A percentile compares a stretch with the other conserved stretches of the same genome.
phyloP scores from a whole-genome alignment of 2,329 filamentous ascomycete genomes.

The Colletotrichum coccodes region DNA sequence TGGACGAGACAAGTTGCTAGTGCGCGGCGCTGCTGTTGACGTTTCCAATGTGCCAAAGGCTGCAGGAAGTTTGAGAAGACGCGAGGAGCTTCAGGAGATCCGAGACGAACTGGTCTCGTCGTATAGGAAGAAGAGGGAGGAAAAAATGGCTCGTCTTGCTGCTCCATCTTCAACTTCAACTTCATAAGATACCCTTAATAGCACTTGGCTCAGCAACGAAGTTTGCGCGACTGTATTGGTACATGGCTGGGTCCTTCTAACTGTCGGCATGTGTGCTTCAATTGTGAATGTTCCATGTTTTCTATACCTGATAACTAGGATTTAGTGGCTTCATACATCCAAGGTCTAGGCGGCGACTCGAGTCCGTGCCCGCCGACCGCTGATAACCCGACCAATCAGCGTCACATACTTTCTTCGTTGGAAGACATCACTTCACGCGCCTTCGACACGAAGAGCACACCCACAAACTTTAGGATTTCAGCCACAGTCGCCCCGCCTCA shows the following conservation, averaged over 20 bases:
- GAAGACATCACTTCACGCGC: too few species aligned
- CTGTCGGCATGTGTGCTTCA: neutral
- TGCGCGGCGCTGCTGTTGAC: slow-evolving; percentile 44
- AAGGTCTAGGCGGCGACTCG: neutral
- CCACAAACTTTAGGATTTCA: neutral
- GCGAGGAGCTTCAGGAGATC: slow-evolving; percentile 49
- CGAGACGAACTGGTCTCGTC: slow-evolving; percentile 49
- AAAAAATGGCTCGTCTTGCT: slow-evolving; percentile 15
- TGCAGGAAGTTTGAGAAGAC: slow-evolving; percentile 49
- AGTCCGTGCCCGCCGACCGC: neutral
- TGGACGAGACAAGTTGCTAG: slow-evolving; percentile 44
- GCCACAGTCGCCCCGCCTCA: neutral
- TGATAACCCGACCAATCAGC: neutral
- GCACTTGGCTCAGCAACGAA: neutral
- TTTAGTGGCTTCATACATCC: neutral
- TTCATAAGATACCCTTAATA: slow-evolving; percentile 7
- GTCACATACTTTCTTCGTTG: neutral
- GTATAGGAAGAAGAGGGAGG: slow-evolving; percentile 49
- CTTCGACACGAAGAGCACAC: too few species aligned
- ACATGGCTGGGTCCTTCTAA: neutral
- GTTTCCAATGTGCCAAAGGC: slow-evolving; percentile 50
- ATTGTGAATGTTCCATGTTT: neutral
- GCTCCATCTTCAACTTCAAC: neutral
- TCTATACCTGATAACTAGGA: too few species aligned
- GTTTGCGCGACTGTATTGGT: too few species aligned